Evolutionary conservation across 140 eudicot species (phyloP), one percentile per base, ranked within the genome.

Genomic region (Bidens hawaiensis): DNA sequence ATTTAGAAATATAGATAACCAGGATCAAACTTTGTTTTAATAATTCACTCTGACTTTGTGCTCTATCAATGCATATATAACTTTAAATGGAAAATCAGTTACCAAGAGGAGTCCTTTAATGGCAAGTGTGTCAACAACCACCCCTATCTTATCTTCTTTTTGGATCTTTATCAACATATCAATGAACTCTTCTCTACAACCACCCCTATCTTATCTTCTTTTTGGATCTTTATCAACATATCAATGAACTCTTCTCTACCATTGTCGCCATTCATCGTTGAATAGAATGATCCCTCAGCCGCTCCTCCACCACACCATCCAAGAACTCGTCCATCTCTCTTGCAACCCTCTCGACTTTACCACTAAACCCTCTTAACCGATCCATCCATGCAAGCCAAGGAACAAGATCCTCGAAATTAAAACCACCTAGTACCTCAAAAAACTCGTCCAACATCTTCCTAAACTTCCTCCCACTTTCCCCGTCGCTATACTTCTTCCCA

Each of bases 401-500:
- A 34, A 34, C 41, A 34, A 11, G 10, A 34, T 34, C 41, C 41
- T 34, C 41, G 12, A 34, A 34, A 34, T 13, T 34, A 34, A 34
- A 13, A 34, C 41, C 9, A 34, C 41, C 41, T 13, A 34, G 10
- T 13, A 81, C 10, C 51, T 59, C 65, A 36, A 57, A 19, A 16
- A 84, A 34, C 55, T 81, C 75, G 3, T 4, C 28, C 41, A 81
- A 5, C 62, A 75, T 17, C 68, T 51, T 41, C 64, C 43, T 65
- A n/a, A 75, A 67, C 46, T 60, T 75, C 56, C 1, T 45, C 34
- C 78, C 81, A 1, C 46, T 50, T 10, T 75, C 89, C 19, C 78
- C 81, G 4, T 65, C 82, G 34, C 67, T 51, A 30, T 78, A 80
- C 67, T 77, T 83, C 45, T 64, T 77, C 30, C 91, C 87, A 22